Percentiles rank a stretch among this genome's conserved stretches.
phyloP scores from a whole-genome alignment of 352 stramenopile genomes.

The Labyrinthula sp. region DNA sequence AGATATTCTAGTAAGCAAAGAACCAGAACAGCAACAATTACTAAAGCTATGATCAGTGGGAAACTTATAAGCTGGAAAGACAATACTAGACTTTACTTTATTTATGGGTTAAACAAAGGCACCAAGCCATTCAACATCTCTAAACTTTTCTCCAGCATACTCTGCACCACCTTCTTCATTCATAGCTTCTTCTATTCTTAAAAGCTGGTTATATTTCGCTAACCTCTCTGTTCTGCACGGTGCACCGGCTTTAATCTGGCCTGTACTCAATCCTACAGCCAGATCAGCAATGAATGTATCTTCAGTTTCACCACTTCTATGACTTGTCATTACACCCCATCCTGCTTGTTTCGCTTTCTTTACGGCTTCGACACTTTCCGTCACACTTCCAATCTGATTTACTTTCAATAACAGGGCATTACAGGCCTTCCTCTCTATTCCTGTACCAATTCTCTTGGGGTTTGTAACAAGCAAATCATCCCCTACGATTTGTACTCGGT shows the following conservation, averaged over 20 bases:
- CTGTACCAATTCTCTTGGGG: conserved; percentile 71
- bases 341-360: conserved; percentile 93
- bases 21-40: no score
- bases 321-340: conserved; percentile 95
- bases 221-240: conserved; percentile 87
- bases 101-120: no score
- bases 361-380: conserved; percentile 93
- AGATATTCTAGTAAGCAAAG: no score
- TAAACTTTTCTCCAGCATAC: conserved; percentile 35
- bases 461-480: conserved; percentile 98
- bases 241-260: conserved; percentile 98
- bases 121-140: conserved; percentile 51
- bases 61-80: no score
- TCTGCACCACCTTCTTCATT: conserved; percentile 38
- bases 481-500: conserved; percentile 88
- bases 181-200: conserved; percentile 93
- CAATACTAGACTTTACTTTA: no score
- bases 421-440: conserved; percentile 73
- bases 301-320: conserved; percentile 96
- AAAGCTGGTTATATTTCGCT: conserved; percentile 97
- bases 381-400: conserved; percentile 98
- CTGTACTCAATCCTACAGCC: conserved; percentile 86
- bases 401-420: conserved; percentile 99
- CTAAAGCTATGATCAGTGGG: no score
- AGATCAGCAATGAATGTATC: conserved; percentile 99